A percentile compares a stretch with the other conserved stretches of the same genome.
Evolutionary conservation across 129 eudicot genomes (phyloP).

Genomic region (Centaurea solstitialis): DNA sequence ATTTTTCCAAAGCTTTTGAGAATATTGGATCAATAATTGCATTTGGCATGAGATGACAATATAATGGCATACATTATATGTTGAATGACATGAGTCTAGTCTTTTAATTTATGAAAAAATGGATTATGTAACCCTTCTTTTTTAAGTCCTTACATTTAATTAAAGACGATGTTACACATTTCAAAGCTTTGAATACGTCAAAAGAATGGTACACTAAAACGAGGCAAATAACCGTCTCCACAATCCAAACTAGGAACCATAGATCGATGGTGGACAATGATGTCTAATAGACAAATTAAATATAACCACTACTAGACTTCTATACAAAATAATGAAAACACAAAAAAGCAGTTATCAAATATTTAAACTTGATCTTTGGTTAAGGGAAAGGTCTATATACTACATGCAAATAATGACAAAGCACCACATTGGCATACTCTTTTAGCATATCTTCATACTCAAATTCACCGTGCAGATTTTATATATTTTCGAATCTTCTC

Average conservation of each 20-base stretch:
- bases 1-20: no score
- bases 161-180: not conserved
- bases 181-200: not conserved
- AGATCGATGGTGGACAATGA: not conserved
- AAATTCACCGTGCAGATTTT: not conserved
- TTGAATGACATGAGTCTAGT: not conserved
- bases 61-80: not conserved
- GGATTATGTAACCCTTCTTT: not conserved
- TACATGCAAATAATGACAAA: no score
- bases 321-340: no score
- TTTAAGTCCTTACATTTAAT: not conserved
- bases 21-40: no score
- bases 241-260: not conserved
- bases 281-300: no score
- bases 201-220: not conserved
- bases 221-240: no score
- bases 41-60: no score
- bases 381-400: no score
- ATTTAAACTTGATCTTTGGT: not conserved
- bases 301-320: not conserved
- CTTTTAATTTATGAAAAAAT: not conserved
- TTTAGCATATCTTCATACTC: not conserved
- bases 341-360: not conserved
- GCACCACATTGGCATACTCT: not conserved
- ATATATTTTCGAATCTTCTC: not conserved